phyloP scores from a whole-genome alignment of 805 yeast species.

The Cyberlindnera subsufficiens region DNA sequence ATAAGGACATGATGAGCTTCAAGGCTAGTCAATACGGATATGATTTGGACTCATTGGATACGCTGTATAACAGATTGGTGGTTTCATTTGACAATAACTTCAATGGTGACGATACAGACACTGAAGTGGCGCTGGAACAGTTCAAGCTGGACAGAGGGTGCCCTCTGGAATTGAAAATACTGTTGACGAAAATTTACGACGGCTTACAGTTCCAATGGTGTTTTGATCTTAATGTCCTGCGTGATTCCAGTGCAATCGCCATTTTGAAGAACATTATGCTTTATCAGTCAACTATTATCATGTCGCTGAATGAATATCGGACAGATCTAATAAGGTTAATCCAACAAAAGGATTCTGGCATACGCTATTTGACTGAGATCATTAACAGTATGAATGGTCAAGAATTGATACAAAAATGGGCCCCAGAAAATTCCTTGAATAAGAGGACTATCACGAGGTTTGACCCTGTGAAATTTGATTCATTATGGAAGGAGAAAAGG shows the following conservation, averaged over 20 bases:
- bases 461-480: constrained; percentile 10
- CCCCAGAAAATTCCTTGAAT: constrained; percentile 27
- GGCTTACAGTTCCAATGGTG: constrained; percentile 16
- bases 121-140: constrained; percentile 5
- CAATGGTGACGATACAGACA: constrained; percentile 4
- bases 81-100: constrained; percentile 13
- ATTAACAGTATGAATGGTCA: constrained; percentile 21
- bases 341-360: constrained; percentile 26
- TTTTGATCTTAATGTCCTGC: constrained; percentile 16
- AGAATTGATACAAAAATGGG: constrained; percentile 25
- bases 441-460: constrained; percentile 16
- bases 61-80: constrained; percentile 10
- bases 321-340: constrained; percentile 15
- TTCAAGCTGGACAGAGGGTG: constrained; percentile 13
- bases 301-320: constrained; percentile 16
- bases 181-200: constrained; percentile 6
- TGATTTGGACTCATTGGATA: constrained; percentile 5
- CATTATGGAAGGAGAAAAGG: constrained; percentile 13
- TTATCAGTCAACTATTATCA: constrained; percentile 17
- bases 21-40: constrained; percentile 16
- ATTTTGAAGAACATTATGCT: constrained; percentile 18
- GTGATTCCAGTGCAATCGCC: constrained; percentile 18
- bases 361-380: constrained; percentile 25
- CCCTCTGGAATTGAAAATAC: constrained; percentile 15
- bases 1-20: constrained; percentile 7